Evolutionary conservation across 805 yeast species (phyloP).

Genomic region (Metschnikowia baotianmanensis): DNA sequence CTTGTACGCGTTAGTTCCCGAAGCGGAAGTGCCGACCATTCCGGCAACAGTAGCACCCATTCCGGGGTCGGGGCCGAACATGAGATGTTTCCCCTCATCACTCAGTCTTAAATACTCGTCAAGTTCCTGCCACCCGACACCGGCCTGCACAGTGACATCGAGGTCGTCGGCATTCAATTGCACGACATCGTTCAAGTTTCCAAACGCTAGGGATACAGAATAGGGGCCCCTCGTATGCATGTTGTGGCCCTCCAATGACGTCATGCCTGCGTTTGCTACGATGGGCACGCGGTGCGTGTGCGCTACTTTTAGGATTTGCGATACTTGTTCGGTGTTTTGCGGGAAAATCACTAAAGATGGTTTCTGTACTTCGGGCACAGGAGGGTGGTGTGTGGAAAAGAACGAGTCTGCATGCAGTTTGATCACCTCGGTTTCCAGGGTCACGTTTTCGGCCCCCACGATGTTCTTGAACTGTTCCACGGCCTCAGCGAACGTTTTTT

Average conservation of each 20-base stretch:
- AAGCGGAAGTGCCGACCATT: constrained; percentile 78
- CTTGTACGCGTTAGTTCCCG: constrained; percentile 79
- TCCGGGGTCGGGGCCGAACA: constrained; percentile 88
- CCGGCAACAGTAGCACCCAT: constrained; percentile 89
- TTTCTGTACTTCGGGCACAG: constrained; percentile 38
- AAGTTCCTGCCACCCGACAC: constrained; percentile 78
- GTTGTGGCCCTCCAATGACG: constrained; percentile 30
- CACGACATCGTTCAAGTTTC: constrained; percentile 59
- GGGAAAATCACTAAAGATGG: constrained; percentile 26
- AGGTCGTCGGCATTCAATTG: constrained; percentile 65
- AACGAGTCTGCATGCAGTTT: constrained; percentile 63
- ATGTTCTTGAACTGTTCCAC: constrained; percentile 46
- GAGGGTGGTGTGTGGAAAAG: constrained; percentile 69
- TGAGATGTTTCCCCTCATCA: constrained; percentile 44
- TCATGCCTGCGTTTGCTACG: constrained; percentile 30
- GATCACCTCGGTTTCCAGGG: constrained; percentile 43
- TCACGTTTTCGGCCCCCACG: constrained; percentile 53
- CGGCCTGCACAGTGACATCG: constrained; percentile 79
- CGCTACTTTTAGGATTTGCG: constrained; percentile 24
- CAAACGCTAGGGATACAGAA: constrained; percentile 64
- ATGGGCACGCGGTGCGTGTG: constrained; percentile 27
- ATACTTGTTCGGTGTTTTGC: constrained; percentile 23
- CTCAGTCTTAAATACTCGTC: constrained; percentile 55
- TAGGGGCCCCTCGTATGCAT: constrained; percentile 51
- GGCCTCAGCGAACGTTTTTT: constrained; percentile 14